Evolutionary conservation across 805 yeast genomes (phyloP).

Genomic region (Cyberlindnera lachancei): DNA sequence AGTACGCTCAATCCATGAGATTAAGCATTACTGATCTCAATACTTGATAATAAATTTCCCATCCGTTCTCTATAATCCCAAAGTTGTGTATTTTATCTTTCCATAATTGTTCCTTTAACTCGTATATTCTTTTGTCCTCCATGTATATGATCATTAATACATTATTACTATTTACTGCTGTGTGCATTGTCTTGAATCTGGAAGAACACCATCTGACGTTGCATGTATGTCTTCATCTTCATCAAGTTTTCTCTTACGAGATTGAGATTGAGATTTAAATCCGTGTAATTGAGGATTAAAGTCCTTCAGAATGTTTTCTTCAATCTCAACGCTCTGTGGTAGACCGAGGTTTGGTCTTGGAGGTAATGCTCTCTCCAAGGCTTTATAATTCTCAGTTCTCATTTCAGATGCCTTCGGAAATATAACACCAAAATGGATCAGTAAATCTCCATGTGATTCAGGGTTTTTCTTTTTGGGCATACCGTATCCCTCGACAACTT

Average conservation of each 20-base stretch:
- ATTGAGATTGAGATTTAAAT: too few relatives aligned
- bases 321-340: conserved; percentile 60
- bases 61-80: too few relatives aligned
- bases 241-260: background rate
- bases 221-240: too few relatives aligned
- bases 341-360: conserved; percentile 50
- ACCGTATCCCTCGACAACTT: conserved; percentile 44
- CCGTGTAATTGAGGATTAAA: conserved; percentile 7
- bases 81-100: too few relatives aligned
- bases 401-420: conserved; percentile 61
- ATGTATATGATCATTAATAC: too few relatives aligned
- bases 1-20: too few relatives aligned
- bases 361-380: conserved; percentile 72
- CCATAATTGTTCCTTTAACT: too few relatives aligned
- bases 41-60: too few relatives aligned
- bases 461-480: conserved; percentile 40
- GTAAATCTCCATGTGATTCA: conserved; percentile 42
- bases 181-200: too few relatives aligned
- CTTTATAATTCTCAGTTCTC: conserved; percentile 57
- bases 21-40: too few relatives aligned
- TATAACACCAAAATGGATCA: conserved; percentile 48
- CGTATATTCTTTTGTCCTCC: background rate
- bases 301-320: conserved; percentile 33
- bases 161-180: too few relatives aligned
- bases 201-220: too few relatives aligned